These are phyloP conservation scores for Suhomyces maxii DNA, from an alignment of 1,139 yeast genomes.

Conservation along the genomic window DNA sequence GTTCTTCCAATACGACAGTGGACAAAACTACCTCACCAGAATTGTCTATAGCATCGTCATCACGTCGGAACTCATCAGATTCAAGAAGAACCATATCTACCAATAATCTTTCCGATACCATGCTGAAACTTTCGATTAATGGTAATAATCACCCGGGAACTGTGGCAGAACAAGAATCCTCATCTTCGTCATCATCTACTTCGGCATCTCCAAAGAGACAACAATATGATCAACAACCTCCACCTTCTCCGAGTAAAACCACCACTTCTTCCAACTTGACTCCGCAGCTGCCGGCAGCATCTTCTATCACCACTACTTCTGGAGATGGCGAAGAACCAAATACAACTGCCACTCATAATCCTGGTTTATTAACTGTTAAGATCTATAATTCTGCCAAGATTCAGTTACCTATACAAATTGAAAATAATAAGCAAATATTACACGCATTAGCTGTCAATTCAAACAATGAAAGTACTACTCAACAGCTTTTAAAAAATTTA, in stretches of 20 bases:
- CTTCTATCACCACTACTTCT: slow-evolving; percentile 7
- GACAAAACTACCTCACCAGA: slow-evolving; percentile 21
- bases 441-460: slow-evolving; percentile 53
- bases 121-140: slow-evolving; percentile 29
- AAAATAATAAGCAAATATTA: slow-evolving; percentile 52
- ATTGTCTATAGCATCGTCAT: slow-evolving; percentile 11
- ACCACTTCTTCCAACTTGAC: neutral
- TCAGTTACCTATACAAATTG: slow-evolving; percentile 60
- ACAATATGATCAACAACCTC: neutral
- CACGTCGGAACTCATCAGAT: slow-evolving; percentile 28
- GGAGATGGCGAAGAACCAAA: slow-evolving; percentile 10
- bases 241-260: neutral
- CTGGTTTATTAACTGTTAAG: slow-evolving; percentile 72
- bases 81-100: slow-evolving; percentile 29
- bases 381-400: slow-evolving; percentile 62
- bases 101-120: slow-evolving; percentile 25
- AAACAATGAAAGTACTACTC: slow-evolving; percentile 39
- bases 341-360: slow-evolving; percentile 26
- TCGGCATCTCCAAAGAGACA: slow-evolving; percentile 8
- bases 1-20: slow-evolving; percentile 25
- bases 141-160: slow-evolving; percentile 2
- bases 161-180: slow-evolving; percentile 6
- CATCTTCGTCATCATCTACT: slow-evolving; percentile 11
- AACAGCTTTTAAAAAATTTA: slow-evolving; percentile 35
- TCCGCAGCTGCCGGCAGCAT: neutral